Evolutionary conservation across 441 rosid genomes (phyloP).

Genomic region (Populus hybrid): DNA sequence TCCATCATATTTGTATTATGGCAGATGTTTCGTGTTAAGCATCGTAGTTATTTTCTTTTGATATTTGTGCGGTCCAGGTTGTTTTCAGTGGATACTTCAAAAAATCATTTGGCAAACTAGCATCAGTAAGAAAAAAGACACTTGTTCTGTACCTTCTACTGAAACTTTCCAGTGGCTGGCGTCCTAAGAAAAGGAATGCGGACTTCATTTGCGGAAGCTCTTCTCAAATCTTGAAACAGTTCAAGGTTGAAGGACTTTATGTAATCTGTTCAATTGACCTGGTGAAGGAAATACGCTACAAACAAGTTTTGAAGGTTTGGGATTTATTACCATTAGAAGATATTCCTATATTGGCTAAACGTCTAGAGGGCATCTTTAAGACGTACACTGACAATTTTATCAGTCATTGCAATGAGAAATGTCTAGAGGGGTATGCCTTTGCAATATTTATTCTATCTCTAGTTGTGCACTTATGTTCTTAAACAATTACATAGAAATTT

Average conservation of each 20-base stretch:
- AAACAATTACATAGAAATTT: neutral
- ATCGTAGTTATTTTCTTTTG: neutral
- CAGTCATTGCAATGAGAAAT: constrained; percentile 36
- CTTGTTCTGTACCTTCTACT: constrained; percentile 23
- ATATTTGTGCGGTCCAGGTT: constrained; percentile 25
- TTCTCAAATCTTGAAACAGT: constrained; percentile 30
- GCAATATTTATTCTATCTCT: neutral
- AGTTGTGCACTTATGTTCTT: neutral
- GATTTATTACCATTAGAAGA: constrained; percentile 37
- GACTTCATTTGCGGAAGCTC: constrained; percentile 26
- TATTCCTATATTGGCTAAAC: constrained; percentile 23
- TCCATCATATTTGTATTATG: neutral
- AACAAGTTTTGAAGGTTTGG: constrained; percentile 48
- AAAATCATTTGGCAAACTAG: constrained; percentile 38
- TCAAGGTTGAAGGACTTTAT: constrained; percentile 28
- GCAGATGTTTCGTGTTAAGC: neutral
- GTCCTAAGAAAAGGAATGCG: constrained; percentile 32
- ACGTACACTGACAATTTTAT: constrained; percentile 35
- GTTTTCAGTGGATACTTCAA: constrained; percentile 37
- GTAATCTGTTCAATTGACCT: constrained; percentile 39
- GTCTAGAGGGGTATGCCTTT: constrained; percentile 42
- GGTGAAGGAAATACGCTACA: constrained; percentile 23
- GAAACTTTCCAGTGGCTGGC: constrained; percentile 49
- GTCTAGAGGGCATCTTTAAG: constrained; percentile 32
- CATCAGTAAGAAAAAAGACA: constrained; percentile 20